Evolutionary conservation across 768 basidiomycete species (phyloP).

Genomic region (Mycena galopus): DNA sequence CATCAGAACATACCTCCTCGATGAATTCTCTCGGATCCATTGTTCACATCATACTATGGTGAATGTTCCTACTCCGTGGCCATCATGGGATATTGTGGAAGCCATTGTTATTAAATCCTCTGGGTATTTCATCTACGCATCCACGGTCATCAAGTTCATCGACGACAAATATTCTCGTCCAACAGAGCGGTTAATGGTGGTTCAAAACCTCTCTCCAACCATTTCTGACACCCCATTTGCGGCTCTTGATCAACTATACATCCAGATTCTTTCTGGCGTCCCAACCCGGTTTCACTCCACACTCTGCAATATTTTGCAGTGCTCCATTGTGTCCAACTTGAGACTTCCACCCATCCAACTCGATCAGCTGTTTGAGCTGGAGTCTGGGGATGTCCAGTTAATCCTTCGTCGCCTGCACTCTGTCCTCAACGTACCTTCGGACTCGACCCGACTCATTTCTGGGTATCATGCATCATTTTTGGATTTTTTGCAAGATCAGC

Average conservation of each 20-base stretch:
- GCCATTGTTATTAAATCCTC: neutral
- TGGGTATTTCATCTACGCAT: too few relatives aligned
- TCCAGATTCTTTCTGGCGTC: too few relatives aligned
- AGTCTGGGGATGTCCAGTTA: neutral
- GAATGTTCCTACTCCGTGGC: neutral
- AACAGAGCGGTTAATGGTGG: too few relatives aligned
- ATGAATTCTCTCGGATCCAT: neutral
- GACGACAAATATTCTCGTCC: too few relatives aligned
- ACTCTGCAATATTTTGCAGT: too few relatives aligned
- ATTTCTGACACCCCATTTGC: too few relatives aligned
- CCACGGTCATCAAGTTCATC: too few relatives aligned
- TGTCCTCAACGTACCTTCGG: neutral
- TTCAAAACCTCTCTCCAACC: too few relatives aligned
- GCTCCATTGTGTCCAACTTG: too few relatives aligned
- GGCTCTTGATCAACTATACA: too few relatives aligned
- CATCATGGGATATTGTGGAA: neutral
- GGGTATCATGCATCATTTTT: conserved; percentile 4
- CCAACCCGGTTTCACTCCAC: too few relatives aligned
- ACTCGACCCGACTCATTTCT: neutral
- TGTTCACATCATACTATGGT: neutral
- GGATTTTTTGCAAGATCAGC: neutral
- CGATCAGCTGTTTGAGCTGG: neutral
- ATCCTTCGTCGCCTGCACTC: neutral
- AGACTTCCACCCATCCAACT: neutral
- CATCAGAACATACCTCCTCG: neutral